These are phyloP conservation scores for Cavenderia fasciculata DNA, from an alignment of 78 protist genomes.

Conservation along the genomic window DNA sequence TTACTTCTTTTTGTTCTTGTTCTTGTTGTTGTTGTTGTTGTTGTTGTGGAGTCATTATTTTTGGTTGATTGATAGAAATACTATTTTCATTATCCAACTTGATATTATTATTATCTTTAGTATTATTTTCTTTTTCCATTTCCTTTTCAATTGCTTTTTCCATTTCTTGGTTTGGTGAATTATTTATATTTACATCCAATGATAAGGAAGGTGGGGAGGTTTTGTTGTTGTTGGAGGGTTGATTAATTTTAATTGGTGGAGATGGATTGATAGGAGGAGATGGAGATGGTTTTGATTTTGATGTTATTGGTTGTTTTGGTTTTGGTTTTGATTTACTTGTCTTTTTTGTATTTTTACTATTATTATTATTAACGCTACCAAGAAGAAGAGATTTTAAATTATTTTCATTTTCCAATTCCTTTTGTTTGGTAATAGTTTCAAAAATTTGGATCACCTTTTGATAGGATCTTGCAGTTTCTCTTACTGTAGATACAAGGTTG, in stretches of 20 bases:
- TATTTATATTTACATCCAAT: no score
- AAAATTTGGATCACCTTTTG: not conserved
- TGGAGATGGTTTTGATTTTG: not conserved
- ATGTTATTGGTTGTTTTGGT: not conserved
- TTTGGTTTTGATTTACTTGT: not conserved
- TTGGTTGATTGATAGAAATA: not conserved
- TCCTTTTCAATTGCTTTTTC: no score
- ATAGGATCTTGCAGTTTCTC: not conserved
- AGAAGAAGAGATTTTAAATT: not conserved
- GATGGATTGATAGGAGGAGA: conserved; percentile 3
- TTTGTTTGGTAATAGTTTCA: not conserved
- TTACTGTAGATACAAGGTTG: not conserved
- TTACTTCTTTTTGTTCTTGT: not conserved
- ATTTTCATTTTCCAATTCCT: conserved; percentile 27
- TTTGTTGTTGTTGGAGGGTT: not conserved
- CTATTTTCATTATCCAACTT: not conserved
- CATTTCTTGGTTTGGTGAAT: no score
- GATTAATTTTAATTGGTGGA: not conserved
- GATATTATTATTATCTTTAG: not conserved
- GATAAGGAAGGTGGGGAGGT: no score
- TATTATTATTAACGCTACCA: not conserved
- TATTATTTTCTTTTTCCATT: no score
- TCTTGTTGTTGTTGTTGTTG: conserved; percentile 9
- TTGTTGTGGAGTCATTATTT: not conserved
- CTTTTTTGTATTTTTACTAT: not conserved